Evolutionary conservation across 1,139 yeast genomes (phyloP).

Genomic region (Candida gigantensis): DNA sequence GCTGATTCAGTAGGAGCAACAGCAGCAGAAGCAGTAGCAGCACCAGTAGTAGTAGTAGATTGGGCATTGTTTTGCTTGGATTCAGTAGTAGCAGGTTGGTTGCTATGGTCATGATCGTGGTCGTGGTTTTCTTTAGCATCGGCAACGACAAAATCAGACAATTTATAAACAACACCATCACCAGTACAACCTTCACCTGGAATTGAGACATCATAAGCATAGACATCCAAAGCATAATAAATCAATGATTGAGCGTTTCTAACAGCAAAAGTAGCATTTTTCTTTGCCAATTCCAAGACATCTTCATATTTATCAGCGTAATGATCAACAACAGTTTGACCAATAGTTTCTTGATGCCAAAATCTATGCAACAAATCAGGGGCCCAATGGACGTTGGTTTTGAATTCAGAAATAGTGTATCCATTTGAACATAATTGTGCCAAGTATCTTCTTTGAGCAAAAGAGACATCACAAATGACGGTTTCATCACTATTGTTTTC

Average conservation of each 20-base stretch:
- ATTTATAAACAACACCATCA: constrained; percentile 1
- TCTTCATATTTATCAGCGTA: constrained; percentile 24
- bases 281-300: constrained; percentile 21
- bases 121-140: neutral
- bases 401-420: constrained; percentile 19
- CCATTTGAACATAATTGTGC: constrained; percentile 23
- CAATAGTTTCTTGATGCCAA: constrained; percentile 25
- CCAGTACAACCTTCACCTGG: constrained; percentile 25
- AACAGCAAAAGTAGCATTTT: constrained; percentile 16
- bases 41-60: no score
- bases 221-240: constrained; percentile 23
- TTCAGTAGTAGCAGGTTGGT: no score
- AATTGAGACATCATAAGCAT: constrained; percentile 22
- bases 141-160: neutral
- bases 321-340: constrained; percentile 21
- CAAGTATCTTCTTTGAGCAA: constrained; percentile 17
- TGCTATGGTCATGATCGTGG: no score
- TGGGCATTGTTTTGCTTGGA: no score
- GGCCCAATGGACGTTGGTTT: constrained; percentile 18
- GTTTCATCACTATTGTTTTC: constrained; percentile 32
- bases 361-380: constrained; percentile 23
- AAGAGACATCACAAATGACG: constrained; percentile 24
- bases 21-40: no score
- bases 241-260: constrained; percentile 20
- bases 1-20: neutral